phyloP scores from a whole-genome alignment of 2,329 filamentous ascomycete species.

The Penicillium verrucosum region DNA sequence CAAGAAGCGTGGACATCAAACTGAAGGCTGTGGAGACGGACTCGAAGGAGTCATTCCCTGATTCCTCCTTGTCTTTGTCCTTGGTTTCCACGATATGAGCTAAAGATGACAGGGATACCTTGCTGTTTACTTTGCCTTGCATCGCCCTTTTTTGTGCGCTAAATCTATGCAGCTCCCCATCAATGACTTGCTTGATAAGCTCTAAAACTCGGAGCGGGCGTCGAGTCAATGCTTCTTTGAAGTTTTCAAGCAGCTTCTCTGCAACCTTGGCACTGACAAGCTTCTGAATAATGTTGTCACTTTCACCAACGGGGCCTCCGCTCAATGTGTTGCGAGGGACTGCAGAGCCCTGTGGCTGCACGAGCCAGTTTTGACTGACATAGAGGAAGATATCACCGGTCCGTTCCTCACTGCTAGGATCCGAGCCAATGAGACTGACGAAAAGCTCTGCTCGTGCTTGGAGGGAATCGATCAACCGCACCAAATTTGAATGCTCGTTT shows the following conservation, averaged over 20 bases:
- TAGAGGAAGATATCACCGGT: conserved; percentile 43
- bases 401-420: conserved; percentile 40
- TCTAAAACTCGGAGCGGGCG: conserved; percentile 40
- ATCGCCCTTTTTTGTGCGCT: conserved; percentile 5
- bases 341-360: conserved; percentile 21
- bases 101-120: conserved; percentile 36
- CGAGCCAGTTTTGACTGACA: conserved; percentile 42
- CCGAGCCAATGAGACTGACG: conserved; percentile 35
- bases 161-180: conserved; percentile 32
- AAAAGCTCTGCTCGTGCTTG: conserved; percentile 40
- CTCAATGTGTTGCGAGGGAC: conserved; percentile 11
- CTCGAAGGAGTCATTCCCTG: conserved; percentile 31
- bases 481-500: conserved; percentile 25
- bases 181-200: conserved; percentile 42
- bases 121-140: conserved; percentile 11
- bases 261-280: conserved; percentile 42
- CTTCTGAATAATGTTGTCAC: conserved; percentile 33
- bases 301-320: conserved; percentile 21
- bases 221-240: conserved; percentile 43
- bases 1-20: conserved; percentile 42
- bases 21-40: conserved; percentile 43
- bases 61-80: conserved; percentile 12
- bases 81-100: conserved; percentile 32
- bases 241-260: conserved; percentile 42
- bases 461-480: conserved; percentile 34